Base-by-base conservation (phyloP, 768 basidiomycete species). In the Boletus pseudopeckii region DNA sequence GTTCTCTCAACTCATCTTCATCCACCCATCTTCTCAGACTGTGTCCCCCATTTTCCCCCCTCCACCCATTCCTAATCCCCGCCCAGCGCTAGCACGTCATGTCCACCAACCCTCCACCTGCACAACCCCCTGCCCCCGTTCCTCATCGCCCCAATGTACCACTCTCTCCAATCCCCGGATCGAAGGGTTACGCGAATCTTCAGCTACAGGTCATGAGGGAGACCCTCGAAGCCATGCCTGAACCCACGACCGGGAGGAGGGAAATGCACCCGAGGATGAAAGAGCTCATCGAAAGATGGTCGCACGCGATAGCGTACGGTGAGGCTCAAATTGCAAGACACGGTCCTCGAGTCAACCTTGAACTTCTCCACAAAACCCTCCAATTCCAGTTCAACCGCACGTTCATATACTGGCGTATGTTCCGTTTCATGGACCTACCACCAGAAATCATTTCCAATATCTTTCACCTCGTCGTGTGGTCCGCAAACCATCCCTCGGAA, bases 391-490 rank as follows among this genome's bases (percentile, higher is more conserved):
- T 54, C 54, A 56, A 56, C 15, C 58, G 57, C 24, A 48, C 59
- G 28, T 43, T 73, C 57, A 51, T 71, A 3, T 66, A 68, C 46
- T 77, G 74, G 71, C 66, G 67, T 36, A 70, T 72, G 33, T 86
- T 87, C 66, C 79, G 78, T 41, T 71, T 88, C 56, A 80, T 79
- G 67, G 75, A 82, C 33, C 75, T 89, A 4, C 88, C 88, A 3
- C 65, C 74, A 30, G 88, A 90, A 64, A 82, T 90, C 51, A 70
- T 89, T 54, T 71, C 68, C 69, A 77, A 81, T 54, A 85, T 90
- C 58, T 80, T 90, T 59, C 84, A 80, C 54, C 73, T 72, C 60
- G 77, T 82, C 36, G 75, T 75, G 38, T 86, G 82, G 85, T 77
- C 80, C n/a, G 62, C 74, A 20, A 56, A 59, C 40, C 60, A 72